A percentile compares a stretch with the other conserved stretches of the same genome.
These are phyloP conservation scores for Berberis vulgaris DNA, from an alignment of 164 flowering plant genomes.

Conservation along the genomic window DNA sequence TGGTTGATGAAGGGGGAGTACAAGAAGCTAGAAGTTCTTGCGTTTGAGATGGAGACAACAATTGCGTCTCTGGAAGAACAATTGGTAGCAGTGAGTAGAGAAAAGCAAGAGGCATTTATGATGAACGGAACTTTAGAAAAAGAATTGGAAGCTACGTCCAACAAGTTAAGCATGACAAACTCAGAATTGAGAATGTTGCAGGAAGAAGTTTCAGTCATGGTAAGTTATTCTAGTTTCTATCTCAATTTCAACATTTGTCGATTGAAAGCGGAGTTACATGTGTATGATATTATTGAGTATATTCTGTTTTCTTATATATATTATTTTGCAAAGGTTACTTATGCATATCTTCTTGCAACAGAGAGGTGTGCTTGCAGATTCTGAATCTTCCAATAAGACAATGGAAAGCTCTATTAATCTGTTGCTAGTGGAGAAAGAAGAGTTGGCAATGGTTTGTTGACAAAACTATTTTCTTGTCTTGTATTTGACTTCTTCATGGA, in stretches of 20 bases:
- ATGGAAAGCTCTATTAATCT: slow-evolving; percentile 32
- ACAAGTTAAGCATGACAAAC: slow-evolving; percentile 32
- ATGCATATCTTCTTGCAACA: slow-evolving; percentile 16
- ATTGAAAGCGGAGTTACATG: background rate
- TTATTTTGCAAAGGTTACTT: background rate
- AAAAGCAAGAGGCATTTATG: slow-evolving; percentile 43
- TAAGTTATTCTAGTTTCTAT: slow-evolving; percentile 24
- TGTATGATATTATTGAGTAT: background rate
- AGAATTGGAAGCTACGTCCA: slow-evolving; percentile 44
- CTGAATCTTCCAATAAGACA: slow-evolving; percentile 24
- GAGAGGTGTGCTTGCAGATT: slow-evolving; percentile 45
- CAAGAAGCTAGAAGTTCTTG: slow-evolving; percentile 63
- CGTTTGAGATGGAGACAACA: slow-evolving; percentile 81
- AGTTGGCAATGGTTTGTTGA: slow-evolving; percentile 65
- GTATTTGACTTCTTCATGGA: slow-evolving; percentile 1
- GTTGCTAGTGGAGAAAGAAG: slow-evolving; percentile 71
- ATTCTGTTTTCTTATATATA: slow-evolving; percentile 1
- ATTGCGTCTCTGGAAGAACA: slow-evolving; percentile 78
- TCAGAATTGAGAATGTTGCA: slow-evolving; percentile 33
- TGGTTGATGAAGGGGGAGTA: slow-evolving; percentile 46
- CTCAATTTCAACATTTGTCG: background rate
- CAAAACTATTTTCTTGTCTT: background rate
- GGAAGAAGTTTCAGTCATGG: slow-evolving; percentile 58
- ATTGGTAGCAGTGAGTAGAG: slow-evolving; percentile 35
- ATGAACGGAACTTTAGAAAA: slow-evolving; percentile 46